Percentiles rank a stretch among this genome's conserved stretches.
Evolutionary conservation across 495 filamentous ascomycete genomes (phyloP).

Genomic region (Trichocladium antarcticum): DNA sequence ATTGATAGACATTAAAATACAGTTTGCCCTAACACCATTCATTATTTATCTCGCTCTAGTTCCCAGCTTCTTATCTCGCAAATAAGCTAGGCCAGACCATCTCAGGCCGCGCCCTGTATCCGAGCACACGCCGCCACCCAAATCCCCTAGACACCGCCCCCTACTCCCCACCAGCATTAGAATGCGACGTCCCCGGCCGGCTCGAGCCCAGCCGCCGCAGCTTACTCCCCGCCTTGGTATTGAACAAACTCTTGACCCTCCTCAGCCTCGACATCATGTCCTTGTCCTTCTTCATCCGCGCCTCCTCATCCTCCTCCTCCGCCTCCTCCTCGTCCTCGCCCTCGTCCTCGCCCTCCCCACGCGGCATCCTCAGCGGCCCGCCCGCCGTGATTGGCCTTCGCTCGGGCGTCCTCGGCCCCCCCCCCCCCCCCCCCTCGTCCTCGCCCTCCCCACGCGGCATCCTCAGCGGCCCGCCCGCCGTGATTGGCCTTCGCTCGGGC

Average conservation of each 20-base stretch:
- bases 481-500: slow-evolving; percentile 14
- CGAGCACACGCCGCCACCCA: no score
- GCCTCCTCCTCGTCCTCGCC: slow-evolving; percentile 12
- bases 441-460: not conserved
- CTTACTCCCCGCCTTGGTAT: slow-evolving; percentile 41
- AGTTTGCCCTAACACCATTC: no score
- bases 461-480: slow-evolving; percentile 10
- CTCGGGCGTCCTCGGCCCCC: slow-evolving; percentile 13
- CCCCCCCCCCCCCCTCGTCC: not conserved
- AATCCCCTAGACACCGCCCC: not conserved
- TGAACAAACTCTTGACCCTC: slow-evolving; percentile 47
- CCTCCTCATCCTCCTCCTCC: slow-evolving; percentile 32
- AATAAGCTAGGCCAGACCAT: no score
- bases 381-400: slow-evolving; percentile 12
- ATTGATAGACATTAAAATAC: no score
- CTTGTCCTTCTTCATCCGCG: slow-evolving; percentile 43
- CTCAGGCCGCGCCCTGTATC: no score
- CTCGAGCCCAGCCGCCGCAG: slow-evolving; percentile 23
- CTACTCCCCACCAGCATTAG: slow-evolving; percentile 8
- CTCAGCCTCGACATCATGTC: slow-evolving; percentile 44
- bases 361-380: slow-evolving; percentile 2
- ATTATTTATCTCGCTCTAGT: no score
- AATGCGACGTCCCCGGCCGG: slow-evolving; percentile 23
- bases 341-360: not conserved
- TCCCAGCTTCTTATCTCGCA: no score